Base-by-base conservation (phyloP, 192 early-diverging fungal genomes). In the Mortierella claussenii region DNA sequence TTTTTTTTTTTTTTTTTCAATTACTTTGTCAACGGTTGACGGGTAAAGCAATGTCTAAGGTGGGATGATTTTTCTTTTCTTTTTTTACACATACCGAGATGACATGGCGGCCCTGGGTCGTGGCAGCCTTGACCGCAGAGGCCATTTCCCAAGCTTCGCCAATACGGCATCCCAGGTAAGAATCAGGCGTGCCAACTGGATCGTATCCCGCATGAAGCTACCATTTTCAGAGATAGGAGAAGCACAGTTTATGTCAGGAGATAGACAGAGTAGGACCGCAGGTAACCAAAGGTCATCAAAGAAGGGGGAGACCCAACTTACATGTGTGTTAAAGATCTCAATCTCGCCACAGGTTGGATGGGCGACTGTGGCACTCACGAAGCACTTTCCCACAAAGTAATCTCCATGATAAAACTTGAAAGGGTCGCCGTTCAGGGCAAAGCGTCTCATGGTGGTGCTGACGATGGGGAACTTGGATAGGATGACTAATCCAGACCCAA, bases 261-360 rank as follows among this genome's bases (percentile, higher is more conserved):
- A 31, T 40, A 40, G 7, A n/a, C 55, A 40, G 31, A 42, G 15
- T 12, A 34, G n/a, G n/a, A n/a, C n/a, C n/a, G n/a, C n/a, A n/a
- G n/a, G n/a, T n/a, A n/a, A n/a, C n/a, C n/a, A n/a, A n/a, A n/a
- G n/a, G n/a, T n/a, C n/a, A n/a, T n/a, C n/a, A n/a, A n/a, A 46
- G 9, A 55, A 10, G 9, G 21, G 1, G 13, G 31, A 40, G 46
- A 47, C 13, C n/a, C 12, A 10, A 63, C 80, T 68, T 86, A 84
- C 86, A 74, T 88, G 86, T 5, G 86, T 88, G 31, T 82, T 88
- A 59, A 83, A 86, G 15, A 88, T 60, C 47, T 88, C 81, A 42
- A 86, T 79, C 20, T 82, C 56, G 20, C 86, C 86, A 52, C 78
- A 70, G 10, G 61, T 68, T 0, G 86, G 86, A 61, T 88, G 86